Evolutionary conservation across 1,284 basidiomycete genomes (phyloP), one percentile per base, ranked within the genome.

Genomic region (Nidula niveotomentosa): DNA sequence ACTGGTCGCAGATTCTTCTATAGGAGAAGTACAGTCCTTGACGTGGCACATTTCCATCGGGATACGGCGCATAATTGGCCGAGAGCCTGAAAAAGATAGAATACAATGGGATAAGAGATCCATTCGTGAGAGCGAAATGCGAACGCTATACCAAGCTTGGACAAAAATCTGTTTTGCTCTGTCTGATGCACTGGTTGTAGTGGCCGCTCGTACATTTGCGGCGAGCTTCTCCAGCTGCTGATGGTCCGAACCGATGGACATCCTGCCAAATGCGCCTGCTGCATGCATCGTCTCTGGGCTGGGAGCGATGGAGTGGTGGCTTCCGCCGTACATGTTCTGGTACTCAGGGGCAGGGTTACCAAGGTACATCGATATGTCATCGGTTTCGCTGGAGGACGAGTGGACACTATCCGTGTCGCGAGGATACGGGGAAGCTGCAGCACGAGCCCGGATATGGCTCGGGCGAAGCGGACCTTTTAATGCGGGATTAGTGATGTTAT

Each of bases 11-110:
- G 54, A 94, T 87, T 57, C 91, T 81, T 59, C 94, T 85, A 75
- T 96, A 96, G 43, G 93, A 94, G 67, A 93, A 92, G 73, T 96
- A 96, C 53, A 96, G 82, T 51, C 91, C 85, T 73, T 96, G 88
- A 65, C 92, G 81, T 58, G 89, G 86, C 63, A 94, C 92, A 69
- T 93, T 94, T 52, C 92, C 93, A 72, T 94, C 92, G 39, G 90
- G 90, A 69, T 92, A 92, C n/a, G 90, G 88, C 5, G 90, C 88
- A 73, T 94, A 94, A 70, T 93, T 93, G 39, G 89, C 88, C 35
- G 85, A 90, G 57, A 94, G 75, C 91, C 91, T 93, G 67, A 37
- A 55, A 56, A 48, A 47, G 30, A 46, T 30, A 41, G n/a, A 53
- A 41, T 17, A 48, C 41, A 48, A 39, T 36, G 56, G 56, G 44